phyloP scores from a whole-genome alignment of 805 yeast genomes.

The Metschnikowia corniflorae region DNA sequence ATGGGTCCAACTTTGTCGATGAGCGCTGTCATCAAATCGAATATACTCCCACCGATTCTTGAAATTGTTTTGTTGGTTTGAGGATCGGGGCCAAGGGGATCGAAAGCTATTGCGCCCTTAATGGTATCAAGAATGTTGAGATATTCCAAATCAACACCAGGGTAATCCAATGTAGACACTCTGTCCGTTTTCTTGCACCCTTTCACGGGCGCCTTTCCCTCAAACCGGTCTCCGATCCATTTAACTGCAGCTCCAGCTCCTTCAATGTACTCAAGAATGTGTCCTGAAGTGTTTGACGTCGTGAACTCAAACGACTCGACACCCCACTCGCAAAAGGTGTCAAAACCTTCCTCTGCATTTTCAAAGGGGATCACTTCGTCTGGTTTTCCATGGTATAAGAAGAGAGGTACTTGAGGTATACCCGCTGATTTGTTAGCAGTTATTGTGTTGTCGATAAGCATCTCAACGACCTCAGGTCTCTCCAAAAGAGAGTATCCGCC shows the following conservation, averaged over 20 bases:
- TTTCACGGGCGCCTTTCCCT: conserved; percentile 10
- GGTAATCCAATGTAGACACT: conserved; percentile 1
- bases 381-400: conserved; percentile 22
- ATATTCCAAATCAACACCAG: background rate
- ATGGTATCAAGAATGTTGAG: conserved; percentile 5
- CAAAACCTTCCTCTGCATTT: conserved; percentile 20
- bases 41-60: background rate
- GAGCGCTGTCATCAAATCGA: conserved; percentile 1
- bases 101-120: too few species aligned
- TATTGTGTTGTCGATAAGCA: conserved; percentile 7
- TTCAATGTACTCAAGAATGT: conserved; percentile 20
- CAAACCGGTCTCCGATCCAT: conserved; percentile 15
- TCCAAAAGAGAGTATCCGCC: conserved; percentile 5
- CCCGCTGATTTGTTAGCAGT: conserved; percentile 7
- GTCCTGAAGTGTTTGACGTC: conserved; percentile 24
- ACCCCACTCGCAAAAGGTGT: conserved; percentile 30
- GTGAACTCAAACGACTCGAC: conserved; percentile 28
- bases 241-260: conserved; percentile 14
- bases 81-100: conserved; percentile 9
- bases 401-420: conserved; percentile 25
- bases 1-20: conserved; percentile 9
- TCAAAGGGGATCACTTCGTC: conserved; percentile 24
- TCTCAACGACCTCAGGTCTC: conserved; percentile 1
- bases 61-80: conserved; percentile 4
- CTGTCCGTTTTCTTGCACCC: conserved; percentile 8